phyloP scores from a whole-genome alignment of 2,329 filamentous ascomycete genomes.

The Colletotrichum sp. region DNA sequence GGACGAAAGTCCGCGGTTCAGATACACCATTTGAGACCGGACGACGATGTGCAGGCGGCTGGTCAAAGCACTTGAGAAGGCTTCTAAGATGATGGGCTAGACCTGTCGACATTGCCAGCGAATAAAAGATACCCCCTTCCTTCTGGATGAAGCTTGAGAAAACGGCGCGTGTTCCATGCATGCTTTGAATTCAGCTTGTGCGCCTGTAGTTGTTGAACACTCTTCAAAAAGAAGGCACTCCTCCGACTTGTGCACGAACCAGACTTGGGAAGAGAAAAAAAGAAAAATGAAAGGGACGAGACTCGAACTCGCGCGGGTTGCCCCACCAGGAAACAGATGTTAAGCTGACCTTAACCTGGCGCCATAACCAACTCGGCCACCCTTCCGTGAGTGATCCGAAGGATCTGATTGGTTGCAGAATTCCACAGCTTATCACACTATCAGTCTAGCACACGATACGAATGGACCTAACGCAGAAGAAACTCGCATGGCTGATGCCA shows the following conservation, averaged over 20 bases:
- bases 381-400: background rate
- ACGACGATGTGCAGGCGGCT: fast-evolving
- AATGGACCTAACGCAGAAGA: background rate
- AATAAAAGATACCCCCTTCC: background rate
- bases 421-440: too few relatives aligned
- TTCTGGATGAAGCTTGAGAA: background rate
- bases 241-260: background rate
- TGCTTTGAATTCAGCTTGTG: background rate
- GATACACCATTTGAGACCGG: slow-evolving; percentile 43
- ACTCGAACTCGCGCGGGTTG: slow-evolving; percentile 13
- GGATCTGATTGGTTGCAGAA: background rate
- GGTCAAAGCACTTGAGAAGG: background rate
- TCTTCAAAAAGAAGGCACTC: background rate
- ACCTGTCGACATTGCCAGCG: background rate
- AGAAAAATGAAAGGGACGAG: background rate
- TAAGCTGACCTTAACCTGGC: slow-evolving; percentile 12
- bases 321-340: slow-evolving; percentile 12
- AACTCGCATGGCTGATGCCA: background rate
- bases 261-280: too few relatives aligned
- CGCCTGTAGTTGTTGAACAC: fast-evolving
- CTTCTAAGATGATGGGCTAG: background rate
- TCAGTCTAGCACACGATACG: fast-evolving
- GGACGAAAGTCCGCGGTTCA: slow-evolving; percentile 56
- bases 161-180: background rate
- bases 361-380: slow-evolving; percentile 14